These are phyloP conservation scores for Cinchona pubescens DNA, from an alignment of 257 asterid genomes.

Conservation along the genomic window DNA sequence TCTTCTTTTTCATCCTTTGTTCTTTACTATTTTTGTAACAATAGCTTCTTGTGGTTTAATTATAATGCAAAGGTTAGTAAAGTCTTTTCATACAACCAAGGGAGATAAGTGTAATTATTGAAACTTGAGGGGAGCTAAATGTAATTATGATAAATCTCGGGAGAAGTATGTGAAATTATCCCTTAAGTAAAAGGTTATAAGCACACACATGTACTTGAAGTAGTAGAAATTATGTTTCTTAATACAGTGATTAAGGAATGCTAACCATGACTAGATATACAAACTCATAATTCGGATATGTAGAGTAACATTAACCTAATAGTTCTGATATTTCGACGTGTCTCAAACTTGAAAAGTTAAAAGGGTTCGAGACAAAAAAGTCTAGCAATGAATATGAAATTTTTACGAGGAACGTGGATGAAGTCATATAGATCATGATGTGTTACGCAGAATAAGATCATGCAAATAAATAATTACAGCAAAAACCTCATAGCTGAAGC, in stretches of 20 bases:
- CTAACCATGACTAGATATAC: background rate
- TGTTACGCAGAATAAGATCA: background rate
- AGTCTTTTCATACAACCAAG: too few relatives aligned
- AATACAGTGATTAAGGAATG: background rate
- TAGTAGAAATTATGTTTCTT: background rate
- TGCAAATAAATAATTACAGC: background rate
- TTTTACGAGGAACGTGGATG: background rate
- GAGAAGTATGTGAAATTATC: too few relatives aligned
- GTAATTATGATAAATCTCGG: too few relatives aligned
- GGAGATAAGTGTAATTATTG: too few relatives aligned
- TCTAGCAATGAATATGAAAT: background rate
- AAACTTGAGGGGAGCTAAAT: too few relatives aligned
- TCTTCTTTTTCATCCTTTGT: too few relatives aligned
- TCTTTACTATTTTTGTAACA: too few relatives aligned
- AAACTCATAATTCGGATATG: background rate
- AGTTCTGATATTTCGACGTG: background rate
- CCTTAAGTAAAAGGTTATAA: background rate
- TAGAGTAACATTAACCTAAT: too few relatives aligned
- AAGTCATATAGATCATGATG: background rate
- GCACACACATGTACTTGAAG: background rate
- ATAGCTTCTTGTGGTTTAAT: too few relatives aligned
- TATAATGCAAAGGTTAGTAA: too few relatives aligned
- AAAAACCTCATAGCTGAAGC: conserved; percentile 1
- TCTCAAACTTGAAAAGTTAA: too few relatives aligned
- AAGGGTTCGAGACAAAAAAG: background rate